Percentiles rank a stretch among this genome's conserved stretches.
These are phyloP conservation scores for Proliferodiscus dingleyae DNA, from an alignment of 2,329 filamentous ascomycete genomes.

Conservation along the genomic window DNA sequence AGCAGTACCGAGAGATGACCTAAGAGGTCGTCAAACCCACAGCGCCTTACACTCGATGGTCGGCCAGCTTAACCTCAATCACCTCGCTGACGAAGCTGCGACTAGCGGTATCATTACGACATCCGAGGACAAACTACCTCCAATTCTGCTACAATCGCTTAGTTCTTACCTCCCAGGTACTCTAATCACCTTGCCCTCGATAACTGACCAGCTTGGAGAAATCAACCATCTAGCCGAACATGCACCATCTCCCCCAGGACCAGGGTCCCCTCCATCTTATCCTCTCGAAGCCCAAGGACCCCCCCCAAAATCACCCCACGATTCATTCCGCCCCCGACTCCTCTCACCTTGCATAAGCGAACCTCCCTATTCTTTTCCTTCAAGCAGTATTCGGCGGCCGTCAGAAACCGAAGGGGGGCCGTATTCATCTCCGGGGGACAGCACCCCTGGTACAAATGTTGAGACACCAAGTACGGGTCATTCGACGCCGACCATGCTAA, in stretches of 20 bases:
- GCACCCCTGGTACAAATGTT: slow-evolving; percentile 33
- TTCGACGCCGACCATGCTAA: slow-evolving; percentile 40
- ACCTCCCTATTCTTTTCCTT: slow-evolving; percentile 12
- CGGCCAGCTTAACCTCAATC: too few species aligned
- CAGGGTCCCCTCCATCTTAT: slow-evolving; percentile 20
- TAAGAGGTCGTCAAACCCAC: too few species aligned
- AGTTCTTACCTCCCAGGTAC: slow-evolving; percentile 22
- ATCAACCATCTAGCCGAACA: slow-evolving; percentile 25
- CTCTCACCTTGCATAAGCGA: slow-evolving; percentile 31
- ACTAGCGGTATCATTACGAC: too few species aligned
- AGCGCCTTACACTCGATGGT: too few species aligned
- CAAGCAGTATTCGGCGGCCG: slow-evolving; percentile 14
- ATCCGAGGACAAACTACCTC: slow-evolving; percentile 24
- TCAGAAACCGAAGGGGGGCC: slow-evolving; percentile 24
- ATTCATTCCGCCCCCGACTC: slow-evolving; percentile 40
- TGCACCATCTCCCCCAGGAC: slow-evolving; percentile 23
- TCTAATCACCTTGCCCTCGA: slow-evolving; percentile 29
- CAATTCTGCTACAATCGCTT: slow-evolving; percentile 25
- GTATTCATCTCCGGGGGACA: slow-evolving; percentile 23
- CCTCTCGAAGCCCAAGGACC: slow-evolving; percentile 23
- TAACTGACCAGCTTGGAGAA: slow-evolving; percentile 27
- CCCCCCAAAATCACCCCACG: slow-evolving; percentile 28
- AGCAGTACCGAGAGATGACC: too few species aligned
- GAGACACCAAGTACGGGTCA: slow-evolving; percentile 45
- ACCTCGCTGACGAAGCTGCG: too few species aligned